These are phyloP conservation scores for Chrysopogon serrulatus DNA, from an alignment of 176 grass and related monocot species.

Conservation along the genomic window DNA sequence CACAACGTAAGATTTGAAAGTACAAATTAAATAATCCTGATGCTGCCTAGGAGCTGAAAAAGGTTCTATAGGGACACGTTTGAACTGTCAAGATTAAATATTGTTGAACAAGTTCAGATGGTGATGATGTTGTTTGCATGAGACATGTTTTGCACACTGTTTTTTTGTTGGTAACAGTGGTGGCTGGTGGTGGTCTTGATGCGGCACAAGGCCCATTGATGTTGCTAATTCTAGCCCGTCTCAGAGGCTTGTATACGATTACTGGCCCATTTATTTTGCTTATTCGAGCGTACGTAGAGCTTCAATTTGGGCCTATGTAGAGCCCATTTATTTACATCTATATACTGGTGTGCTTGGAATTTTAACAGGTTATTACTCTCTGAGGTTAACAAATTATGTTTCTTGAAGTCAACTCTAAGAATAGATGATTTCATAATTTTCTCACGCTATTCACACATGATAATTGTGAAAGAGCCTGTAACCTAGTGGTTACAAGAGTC, in stretches of 20 bases:
- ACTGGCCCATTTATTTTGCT: neutral
- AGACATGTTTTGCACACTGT: neutral
- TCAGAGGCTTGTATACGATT: neutral
- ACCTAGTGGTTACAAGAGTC: too few species aligned
- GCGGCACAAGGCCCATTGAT: neutral
- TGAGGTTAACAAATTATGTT: neutral
- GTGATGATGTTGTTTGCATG: neutral
- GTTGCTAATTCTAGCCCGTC: neutral
- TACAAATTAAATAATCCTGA: too few species aligned
- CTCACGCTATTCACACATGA: neutral
- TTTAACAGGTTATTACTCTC: neutral
- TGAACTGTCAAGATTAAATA: too few species aligned
- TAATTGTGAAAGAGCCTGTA: too few species aligned
- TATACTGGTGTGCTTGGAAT: too few species aligned
- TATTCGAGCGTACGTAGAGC: neutral
- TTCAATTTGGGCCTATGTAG: neutral
- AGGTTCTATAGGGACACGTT: too few species aligned
- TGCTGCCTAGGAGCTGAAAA: too few species aligned
- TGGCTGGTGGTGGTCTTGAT: neutral
- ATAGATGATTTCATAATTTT: neutral
- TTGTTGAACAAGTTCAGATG: neutral
- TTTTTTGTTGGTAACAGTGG: too few species aligned
- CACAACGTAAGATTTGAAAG: neutral
- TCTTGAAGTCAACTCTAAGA: neutral
- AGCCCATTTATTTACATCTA: neutral